Evolutionary conservation across 306 rosid species (phyloP).

Genomic region (Ceratonia siliqua): DNA sequence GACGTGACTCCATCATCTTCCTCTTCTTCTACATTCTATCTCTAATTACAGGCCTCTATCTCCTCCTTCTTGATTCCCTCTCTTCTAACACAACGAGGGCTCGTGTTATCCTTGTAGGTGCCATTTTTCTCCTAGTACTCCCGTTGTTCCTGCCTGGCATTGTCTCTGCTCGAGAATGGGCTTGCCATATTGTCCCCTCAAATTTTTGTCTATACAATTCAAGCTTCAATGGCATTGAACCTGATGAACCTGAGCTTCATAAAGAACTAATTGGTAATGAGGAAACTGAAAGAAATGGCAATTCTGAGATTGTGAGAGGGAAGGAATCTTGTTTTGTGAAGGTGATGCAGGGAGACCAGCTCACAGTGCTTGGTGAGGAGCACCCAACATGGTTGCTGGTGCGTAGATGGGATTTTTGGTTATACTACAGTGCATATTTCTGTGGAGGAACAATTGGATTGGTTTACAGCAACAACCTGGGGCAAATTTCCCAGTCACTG

Average conservation of each 20-base stretch:
- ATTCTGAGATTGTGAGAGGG: conserved; percentile 18
- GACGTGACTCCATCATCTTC: conserved; percentile 46
- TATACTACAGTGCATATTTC: conserved; percentile 68
- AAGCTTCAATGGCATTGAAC: conserved; percentile 24
- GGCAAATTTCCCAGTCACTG: conserved; percentile 79
- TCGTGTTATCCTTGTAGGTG: conserved; percentile 55
- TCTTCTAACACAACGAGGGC: conserved; percentile 38
- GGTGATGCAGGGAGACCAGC: conserved; percentile 50
- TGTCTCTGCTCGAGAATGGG: conserved; percentile 41
- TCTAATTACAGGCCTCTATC: conserved; percentile 68
- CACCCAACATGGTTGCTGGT: conserved; percentile 49
- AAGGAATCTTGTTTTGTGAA: conserved; percentile 36
- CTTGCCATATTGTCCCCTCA: conserved; percentile 8
- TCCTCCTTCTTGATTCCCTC: conserved; percentile 51
- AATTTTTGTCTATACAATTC: conserved; percentile 23
- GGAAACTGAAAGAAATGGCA: not conserved
- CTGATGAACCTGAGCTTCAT: conserved; percentile 43
- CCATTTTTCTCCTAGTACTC: conserved; percentile 49
- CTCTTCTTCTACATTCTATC: conserved; percentile 65
- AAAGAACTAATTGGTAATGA: conserved; percentile 45
- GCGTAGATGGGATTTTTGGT: conserved; percentile 71
- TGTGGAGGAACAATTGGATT: conserved; percentile 86
- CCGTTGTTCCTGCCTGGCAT: conserved; percentile 55
- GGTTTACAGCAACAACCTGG: conserved; percentile 84
- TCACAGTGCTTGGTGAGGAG: conserved; percentile 64